Evolutionary conservation across 352 stramenopile species (phyloP), one percentile per base, ranked within the genome.

Genomic region (Phytophthora rubi): DNA sequence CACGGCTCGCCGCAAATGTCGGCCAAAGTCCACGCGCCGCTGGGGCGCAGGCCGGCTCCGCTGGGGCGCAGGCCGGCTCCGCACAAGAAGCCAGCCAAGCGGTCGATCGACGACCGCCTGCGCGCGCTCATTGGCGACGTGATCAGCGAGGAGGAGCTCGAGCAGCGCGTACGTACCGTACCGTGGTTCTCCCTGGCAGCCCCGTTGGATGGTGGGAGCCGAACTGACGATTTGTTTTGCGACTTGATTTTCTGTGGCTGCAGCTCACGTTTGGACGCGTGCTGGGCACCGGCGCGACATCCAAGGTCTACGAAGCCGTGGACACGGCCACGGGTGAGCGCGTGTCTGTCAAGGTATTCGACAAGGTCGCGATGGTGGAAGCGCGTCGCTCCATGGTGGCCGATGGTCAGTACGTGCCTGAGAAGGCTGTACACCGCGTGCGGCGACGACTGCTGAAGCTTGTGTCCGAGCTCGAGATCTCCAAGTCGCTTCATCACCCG

Each of bases 401-500:
- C 0, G 82, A 93, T 59, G 85, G 82, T 30, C 63, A 82, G 39
- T 81, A 82, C 48, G 74, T 80, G 39, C 64, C 75, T 13, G 86
- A 95, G 60, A 92, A 89, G 70, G 88, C 88, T 0, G 82, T 94
- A 15, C 68, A 91, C 56, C 86, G 88, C 47, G 88, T 89, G 49
- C 82, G 81, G 4, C 73, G 88, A 21, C 80, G 88, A 26, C 83
- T 95, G 48, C 69, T 90, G 32, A 95, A 95, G 68, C 81, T 95
- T 54, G 61, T 94, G 48, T 90, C 82, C n/a, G 88, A 95, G 69
- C 73, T 95, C n/a, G 86, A 93, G 65, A 90, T 95, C 66, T 83
- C 80, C 39, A 85, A 83, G 62, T 76, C 75, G 52, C 82, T 95
- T 49, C 55, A 85, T 26, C 88, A 95, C 67, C 82, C 83, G 3